Conservation (phyloP, 257 asterid genomes). For the Solanum ahanhuiri region DNA sequence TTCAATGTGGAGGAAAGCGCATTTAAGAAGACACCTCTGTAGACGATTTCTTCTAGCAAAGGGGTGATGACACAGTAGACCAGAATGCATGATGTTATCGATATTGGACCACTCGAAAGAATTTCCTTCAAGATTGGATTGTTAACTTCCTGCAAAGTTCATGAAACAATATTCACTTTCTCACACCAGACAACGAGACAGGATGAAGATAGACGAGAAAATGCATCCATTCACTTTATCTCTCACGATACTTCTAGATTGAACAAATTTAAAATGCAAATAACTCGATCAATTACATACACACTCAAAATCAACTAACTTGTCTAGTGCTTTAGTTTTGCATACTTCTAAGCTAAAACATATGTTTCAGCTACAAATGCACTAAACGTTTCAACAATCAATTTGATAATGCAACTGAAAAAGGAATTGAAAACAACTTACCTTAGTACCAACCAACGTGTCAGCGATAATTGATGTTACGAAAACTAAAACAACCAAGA, state of each 20-base stretch:
- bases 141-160: slow-evolving; percentile 43
- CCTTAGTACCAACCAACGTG: slow-evolving; percentile 43
- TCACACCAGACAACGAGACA: background rate
- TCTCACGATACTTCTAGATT: background rate
- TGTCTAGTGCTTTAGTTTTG: background rate
- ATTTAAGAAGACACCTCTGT: slow-evolving; percentile 64
- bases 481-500: slow-evolving; percentile 44
- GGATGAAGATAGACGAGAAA: background rate
- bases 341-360: background rate
- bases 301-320: background rate
- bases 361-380: background rate
- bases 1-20: slow-evolving; percentile 58
- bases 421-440: slow-evolving; percentile 3
- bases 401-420: background rate
- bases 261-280: background rate
- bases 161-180: background rate
- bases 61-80: slow-evolving; percentile 66
- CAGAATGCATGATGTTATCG: slow-evolving; percentile 32
- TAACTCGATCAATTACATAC: background rate
- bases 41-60: slow-evolving; percentile 74
- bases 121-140: slow-evolving; percentile 52
- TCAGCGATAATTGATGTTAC: slow-evolving; percentile 47
- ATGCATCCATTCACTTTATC: background rate
- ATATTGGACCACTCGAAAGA: slow-evolving; percentile 43
- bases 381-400: background rate